Evolutionary conservation across 495 filamentous ascomycete genomes (phyloP).

Genomic region (Cairneyella variabilis): DNA sequence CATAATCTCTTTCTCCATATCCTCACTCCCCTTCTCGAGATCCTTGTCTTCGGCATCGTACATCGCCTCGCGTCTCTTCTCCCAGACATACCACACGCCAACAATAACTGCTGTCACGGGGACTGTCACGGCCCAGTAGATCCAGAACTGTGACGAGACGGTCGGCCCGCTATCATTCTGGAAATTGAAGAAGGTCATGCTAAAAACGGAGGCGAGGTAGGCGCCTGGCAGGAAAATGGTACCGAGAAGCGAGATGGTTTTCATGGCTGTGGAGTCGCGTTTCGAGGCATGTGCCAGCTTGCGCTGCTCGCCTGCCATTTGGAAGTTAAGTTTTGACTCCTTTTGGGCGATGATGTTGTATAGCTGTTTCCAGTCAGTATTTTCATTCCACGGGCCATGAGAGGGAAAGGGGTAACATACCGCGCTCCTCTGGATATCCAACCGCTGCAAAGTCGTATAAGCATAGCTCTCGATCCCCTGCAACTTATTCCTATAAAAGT

Average conservation of each 20-base stretch:
- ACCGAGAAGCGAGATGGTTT: constrained; percentile 51
- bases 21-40: constrained; percentile 47
- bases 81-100: constrained; percentile 42
- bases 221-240: constrained; percentile 54
- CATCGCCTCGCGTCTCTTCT: constrained; percentile 37
- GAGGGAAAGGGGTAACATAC: constrained; percentile 30
- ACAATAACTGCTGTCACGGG: constrained; percentile 45
- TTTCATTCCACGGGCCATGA: not conserved
- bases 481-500: constrained; percentile 52
- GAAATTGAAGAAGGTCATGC: constrained; percentile 57
- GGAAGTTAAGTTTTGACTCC: constrained; percentile 51
- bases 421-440: constrained; percentile 50
- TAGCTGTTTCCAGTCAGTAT: constrained; percentile 29
- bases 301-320: constrained; percentile 54
- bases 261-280: constrained; percentile 52
- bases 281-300: constrained; percentile 52
- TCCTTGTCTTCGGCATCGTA: constrained; percentile 43
- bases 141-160: constrained; percentile 45
- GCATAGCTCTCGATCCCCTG: constrained; percentile 55
- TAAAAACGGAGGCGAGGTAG: constrained; percentile 49
- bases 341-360: constrained; percentile 58
- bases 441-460: constrained; percentile 46
- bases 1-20: constrained; percentile 52
- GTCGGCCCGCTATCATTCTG: not conserved
- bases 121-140: constrained; percentile 51